These are phyloP conservation scores for Vanilla planifolia DNA, from an alignment of 106 monocot genomes.

Conservation along the genomic window DNA sequence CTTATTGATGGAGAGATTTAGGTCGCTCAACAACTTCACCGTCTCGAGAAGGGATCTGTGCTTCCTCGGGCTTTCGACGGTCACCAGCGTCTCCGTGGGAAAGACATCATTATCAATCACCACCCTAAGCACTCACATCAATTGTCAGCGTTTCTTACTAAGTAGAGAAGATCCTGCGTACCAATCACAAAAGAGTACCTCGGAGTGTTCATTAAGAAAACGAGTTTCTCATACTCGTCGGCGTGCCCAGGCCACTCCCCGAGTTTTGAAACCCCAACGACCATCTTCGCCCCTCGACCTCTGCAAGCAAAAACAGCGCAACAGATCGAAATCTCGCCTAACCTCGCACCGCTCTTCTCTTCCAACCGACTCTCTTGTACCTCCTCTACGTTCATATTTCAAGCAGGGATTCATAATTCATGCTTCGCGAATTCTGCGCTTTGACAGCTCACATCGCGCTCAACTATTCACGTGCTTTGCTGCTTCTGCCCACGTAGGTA, in stretches of 20 bases:
- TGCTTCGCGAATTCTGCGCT: neutral
- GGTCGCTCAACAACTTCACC: slow-evolving; percentile 12
- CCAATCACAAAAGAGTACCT: neutral
- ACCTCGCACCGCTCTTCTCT: neutral
- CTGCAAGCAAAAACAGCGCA: neutral
- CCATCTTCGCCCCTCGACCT: neutral
- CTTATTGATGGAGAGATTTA: slow-evolving; percentile 21
- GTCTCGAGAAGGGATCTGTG: slow-evolving; percentile 8
- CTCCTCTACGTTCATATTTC: neutral
- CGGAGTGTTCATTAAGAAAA: slow-evolving; percentile 12
- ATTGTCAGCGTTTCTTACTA: neutral
- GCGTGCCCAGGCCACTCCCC: slow-evolving; percentile 3
- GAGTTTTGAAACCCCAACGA: neutral
- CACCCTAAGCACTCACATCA: slow-evolving; percentile 4
- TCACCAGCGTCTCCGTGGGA: slow-evolving; percentile 9
- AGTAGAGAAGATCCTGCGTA: too few relatives aligned
- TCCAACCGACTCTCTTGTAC: neutral
- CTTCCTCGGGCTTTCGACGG: slow-evolving; percentile 15
- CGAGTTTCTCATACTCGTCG: slow-evolving; percentile 17
- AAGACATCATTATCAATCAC: slow-evolving; percentile 10
- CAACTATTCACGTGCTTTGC: neutral
- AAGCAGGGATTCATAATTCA: neutral
- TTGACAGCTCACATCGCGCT: neutral
- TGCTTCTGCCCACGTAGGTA: neutral
- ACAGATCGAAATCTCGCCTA: neutral